Conservation (phyloP, 306 rosid species). For the Pyrus pyrifolia region DNA sequence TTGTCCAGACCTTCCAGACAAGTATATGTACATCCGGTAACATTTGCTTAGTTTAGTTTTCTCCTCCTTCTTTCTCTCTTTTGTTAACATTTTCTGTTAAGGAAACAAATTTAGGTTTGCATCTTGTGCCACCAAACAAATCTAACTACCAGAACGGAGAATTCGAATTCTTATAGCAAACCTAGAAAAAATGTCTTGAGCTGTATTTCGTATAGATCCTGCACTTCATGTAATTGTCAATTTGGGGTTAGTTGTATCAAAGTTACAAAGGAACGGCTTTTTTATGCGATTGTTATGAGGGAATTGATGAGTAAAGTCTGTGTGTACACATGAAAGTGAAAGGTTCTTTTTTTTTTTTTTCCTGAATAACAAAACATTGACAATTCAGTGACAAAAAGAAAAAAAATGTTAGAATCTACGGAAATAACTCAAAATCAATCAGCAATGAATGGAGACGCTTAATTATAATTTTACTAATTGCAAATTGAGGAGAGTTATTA, state of each 20-base stretch:
- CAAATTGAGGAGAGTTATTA: no score
- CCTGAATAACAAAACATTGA: neutral
- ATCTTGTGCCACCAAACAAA: neutral
- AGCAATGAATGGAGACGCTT: no score
- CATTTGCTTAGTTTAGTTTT: conserved; percentile 9
- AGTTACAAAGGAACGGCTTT: neutral
- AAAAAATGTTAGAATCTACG: no score
- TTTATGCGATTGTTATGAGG: neutral
- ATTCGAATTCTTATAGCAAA: neutral
- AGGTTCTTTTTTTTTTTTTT: neutral
- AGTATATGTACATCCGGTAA: conserved; percentile 11
- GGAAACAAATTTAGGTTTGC: neutral
- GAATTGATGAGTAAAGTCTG: neutral
- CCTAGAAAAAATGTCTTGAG: no score
- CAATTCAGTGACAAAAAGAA: neutral
- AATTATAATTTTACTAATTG: no score
- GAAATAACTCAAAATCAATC: no score
- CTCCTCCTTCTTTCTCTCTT: neutral
- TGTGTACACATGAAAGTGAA: neutral
- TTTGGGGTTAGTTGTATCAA: neutral
- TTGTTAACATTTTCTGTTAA: neutral
- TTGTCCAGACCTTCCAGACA: neutral
- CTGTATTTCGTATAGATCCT: no score
- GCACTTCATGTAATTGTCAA: neutral
- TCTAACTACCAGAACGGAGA: neutral